Conservation (phyloP, 2,329 filamentous ascomycete species). For the Claviceps monticola region DNA sequence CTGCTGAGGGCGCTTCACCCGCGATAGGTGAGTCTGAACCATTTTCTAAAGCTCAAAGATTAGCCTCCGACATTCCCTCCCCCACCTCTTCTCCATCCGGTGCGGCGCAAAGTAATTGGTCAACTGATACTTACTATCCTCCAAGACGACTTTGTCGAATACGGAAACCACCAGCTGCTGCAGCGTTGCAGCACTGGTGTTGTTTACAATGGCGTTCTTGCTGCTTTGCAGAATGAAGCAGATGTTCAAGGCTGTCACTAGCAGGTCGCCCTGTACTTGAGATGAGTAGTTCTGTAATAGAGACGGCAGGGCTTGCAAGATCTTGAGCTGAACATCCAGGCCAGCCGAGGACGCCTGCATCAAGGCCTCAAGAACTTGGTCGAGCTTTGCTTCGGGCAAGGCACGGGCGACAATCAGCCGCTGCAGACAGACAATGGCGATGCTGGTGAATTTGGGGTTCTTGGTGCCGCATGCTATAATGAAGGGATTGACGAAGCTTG, state of each 20-base stretch:
- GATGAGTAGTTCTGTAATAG: conserved; percentile 79
- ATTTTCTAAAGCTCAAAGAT: conserved; percentile 19
- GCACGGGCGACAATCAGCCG: conserved; percentile 72
- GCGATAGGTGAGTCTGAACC: conserved; percentile 40
- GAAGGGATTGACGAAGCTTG: conserved; percentile 84
- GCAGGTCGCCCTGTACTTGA: conserved; percentile 65
- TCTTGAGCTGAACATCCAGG: conserved; percentile 88
- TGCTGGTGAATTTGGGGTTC: conserved; percentile 79
- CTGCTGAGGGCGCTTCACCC: conserved; percentile 53
- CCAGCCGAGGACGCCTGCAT: conserved; percentile 69
- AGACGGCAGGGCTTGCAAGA: conserved; percentile 80
- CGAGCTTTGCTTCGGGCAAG: conserved; percentile 63
- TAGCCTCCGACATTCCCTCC: background rate
- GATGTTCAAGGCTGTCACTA: conserved; percentile 74
- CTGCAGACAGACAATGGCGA: conserved; percentile 79
- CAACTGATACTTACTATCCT: conserved; percentile 47
- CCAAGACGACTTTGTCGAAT: conserved; percentile 76
- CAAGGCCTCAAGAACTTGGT: conserved; percentile 77
- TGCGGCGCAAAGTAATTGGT: background rate
- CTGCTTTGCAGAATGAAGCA: conserved; percentile 83
- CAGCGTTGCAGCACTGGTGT: conserved; percentile 89
- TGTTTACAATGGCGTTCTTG: conserved; percentile 88
- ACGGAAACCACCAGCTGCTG: conserved; percentile 87
- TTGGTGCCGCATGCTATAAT: conserved; percentile 83
- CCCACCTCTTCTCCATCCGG: too few relatives aligned